Percentiles rank a stretch among this genome's conserved stretches.
These are phyloP conservation scores for Mycena vitilis DNA, from an alignment of 768 basidiomycete genomes.

Conservation along the genomic window DNA sequence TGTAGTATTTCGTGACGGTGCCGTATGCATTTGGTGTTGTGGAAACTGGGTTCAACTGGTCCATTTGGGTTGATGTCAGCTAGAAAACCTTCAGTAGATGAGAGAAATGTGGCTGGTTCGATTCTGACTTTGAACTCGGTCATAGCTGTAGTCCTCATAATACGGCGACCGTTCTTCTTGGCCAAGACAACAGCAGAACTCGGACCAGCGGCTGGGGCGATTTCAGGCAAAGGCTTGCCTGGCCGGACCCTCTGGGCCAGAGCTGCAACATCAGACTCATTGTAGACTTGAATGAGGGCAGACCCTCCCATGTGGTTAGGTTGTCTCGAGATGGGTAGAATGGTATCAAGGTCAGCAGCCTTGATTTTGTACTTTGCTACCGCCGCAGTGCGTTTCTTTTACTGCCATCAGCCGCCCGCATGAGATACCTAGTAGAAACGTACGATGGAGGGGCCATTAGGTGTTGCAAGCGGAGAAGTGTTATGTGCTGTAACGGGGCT, in stretches of 20 bases:
- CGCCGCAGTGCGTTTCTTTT: constrained; percentile 24
- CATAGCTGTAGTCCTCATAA: constrained; percentile 26
- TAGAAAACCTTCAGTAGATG: neutral
- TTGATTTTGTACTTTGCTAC: constrained; percentile 26
- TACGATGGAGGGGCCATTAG: constrained; percentile 26
- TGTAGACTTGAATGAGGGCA: constrained; percentile 26
- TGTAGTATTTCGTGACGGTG: constrained; percentile 25
- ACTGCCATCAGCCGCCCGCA: neutral
- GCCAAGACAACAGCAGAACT: constrained; percentile 1
- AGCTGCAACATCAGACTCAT: constrained; percentile 23
- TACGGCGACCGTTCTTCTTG: constrained; percentile 23
- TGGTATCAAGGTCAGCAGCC: constrained; percentile 27
- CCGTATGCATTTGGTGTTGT: constrained; percentile 25
- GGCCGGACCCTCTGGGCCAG: constrained; percentile 21
- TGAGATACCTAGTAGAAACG: neutral
- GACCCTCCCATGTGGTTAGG: constrained; percentile 28
- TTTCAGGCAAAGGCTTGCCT: constrained; percentile 24
- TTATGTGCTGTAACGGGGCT: constrained; percentile 13
- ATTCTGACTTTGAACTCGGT: constrained; percentile 24
- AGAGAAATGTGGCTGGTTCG: too few species aligned
- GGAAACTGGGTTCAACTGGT: constrained; percentile 27
- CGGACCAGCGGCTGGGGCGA: neutral
- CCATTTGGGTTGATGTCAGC: constrained; percentile 23
- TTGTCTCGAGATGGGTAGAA: constrained; percentile 14
- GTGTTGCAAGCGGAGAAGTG: constrained; percentile 7